Base-by-base conservation (phyloP, 208 protist genomes). In the Crithidia mellificae region DNA sequence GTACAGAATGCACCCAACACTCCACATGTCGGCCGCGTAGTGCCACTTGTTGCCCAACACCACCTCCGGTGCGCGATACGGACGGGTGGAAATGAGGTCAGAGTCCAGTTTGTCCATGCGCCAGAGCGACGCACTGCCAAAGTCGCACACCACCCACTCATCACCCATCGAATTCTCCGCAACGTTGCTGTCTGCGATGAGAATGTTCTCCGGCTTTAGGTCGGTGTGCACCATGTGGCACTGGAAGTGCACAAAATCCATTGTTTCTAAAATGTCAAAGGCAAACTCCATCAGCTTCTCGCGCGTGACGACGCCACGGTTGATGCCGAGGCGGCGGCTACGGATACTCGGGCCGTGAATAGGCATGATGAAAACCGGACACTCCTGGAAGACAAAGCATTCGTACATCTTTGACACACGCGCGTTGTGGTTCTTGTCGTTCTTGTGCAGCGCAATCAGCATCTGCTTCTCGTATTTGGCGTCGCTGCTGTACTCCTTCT, bases 141-240 rank as follows among this genome's bases (percentile, higher is more conserved):
- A 96, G 74, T 96, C 91, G 67, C 87, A 93, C 25, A 96, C 64
- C 9, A 92, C 72, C 87, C 88, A 96, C 30, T 55, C 65, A 38
- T 80, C 50, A 2, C 87, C 89, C 54, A 93, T 52, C 19, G 70
- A 80, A 58, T 73, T 66, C 27, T 82, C 74, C 2, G 80, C 63
- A 2, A 77, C 76, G 30, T 78, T 41, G 30, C 84, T 74, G 69
- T 93, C 83, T 6, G 80, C 77, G n/a, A 94, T 62, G 19, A 99
- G 81, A 47, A 99, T 96, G 85, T 99, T 99, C 69, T 99, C 97
- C 4, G 97, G 97, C 74, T 99, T 99, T 3, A 98, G 62, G 71
- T 98, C 97, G 9, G 96, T 98, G 84, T 99, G 97, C 43, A 98
- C 94, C 81, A 99, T 94, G 38, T 72, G 46, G 55, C 85, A 92